Base-by-base conservation (phyloP, 164 flowering plant genomes). In the Nymphaea colorata region DNA sequence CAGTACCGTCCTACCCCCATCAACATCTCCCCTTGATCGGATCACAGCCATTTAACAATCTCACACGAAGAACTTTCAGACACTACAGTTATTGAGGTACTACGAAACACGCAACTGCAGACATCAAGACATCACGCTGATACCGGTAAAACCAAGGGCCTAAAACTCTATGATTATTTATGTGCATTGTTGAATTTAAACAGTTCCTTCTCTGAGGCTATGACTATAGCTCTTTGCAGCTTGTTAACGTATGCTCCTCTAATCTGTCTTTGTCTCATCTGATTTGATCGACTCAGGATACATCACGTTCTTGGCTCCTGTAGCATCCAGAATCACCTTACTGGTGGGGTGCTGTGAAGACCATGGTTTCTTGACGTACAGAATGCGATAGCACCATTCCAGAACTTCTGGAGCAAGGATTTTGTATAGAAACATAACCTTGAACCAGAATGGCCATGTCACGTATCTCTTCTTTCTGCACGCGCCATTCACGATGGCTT, bases 21-120 rank as follows among this genome's bases (percentile, higher is more conserved):
- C 71, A 64, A 71, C 44, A 47, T 90, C 75, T 87, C 93, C 59
- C 91, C 95, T 53, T 84, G 78, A 83, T 53, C 16, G 25, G 8
- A 12, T 17, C 64, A 61, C 16, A 51, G 8, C 8, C 57, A 4
- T 51, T 15, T 2, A 15, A 51, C 14, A 51, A 47, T 6, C 55
- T 47, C 3, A 45, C 8, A 51, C 3, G 14, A 3, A 8, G n/a
- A n/a, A n/a, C n/a, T n/a, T n/a, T 51, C 8, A 51, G 57, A 51
- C 14, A 4, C 57, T 8, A 15, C 57, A 8, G 57, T 14, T 7
- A 4, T 47, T 47, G 7, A 4, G 57, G 57, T 10, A 51, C 14
- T 51, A 51, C 3, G 14, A 51, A 10, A 51, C 57, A 51, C 5
- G 57, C 57, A 5, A 51, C 55, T 51, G 12, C 57, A 51, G 57